Evolutionary conservation across 441 rosid genomes (phyloP), one percentile per base, ranked within the genome.

Genomic region (Erysimum pusillum): DNA sequence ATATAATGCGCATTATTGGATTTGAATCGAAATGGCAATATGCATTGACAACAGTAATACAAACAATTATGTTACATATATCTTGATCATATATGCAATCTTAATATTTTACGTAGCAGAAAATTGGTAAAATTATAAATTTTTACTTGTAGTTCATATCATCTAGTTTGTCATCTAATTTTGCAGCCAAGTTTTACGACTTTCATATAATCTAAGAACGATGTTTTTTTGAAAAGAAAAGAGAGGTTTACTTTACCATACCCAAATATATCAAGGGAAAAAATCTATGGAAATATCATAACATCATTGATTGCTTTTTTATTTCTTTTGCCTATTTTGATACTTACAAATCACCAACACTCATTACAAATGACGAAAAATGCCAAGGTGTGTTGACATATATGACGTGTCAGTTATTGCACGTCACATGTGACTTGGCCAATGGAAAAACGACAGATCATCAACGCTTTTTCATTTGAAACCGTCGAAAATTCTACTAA

Each of bases 391-490:
- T 64, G 18, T 72, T 31, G 20, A 49, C 42, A 73, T 25, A 17
- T n/a, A 42, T 54, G 63, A 74, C 51, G 72, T 65, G 78, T 58
- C 78, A 57, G 20, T 45, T 1, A 35, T n/a, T 15, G 59, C 57
- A 74, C 67, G 65, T 74, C 52, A 57, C 60, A 66, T 45, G 32
- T 0, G n/a, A 12, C 48, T 48, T 54, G 35, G 45, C 79, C 74
- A 75, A 75, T 75, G 28, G 0, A 2, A 67, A 58, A 49, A 18
- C 10, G 61, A 66, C 74, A 67, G 2, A 14, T 66, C 60, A 58
- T 58, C 52, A 49, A 67, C 6, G 35, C 61, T 48, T 28, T 73
- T 58, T 12, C 65, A 9, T 35, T 42, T 35, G 38, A 57, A 45
- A 65, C 66, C n/a, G 42, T 66, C 42, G 51, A 66, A 46, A 45